A percentile compares a stretch with the other conserved stretches of the same genome.
phyloP scores from a whole-genome alignment of 2,329 filamentous ascomycete species.

The Berkeleyomyces rouxiae region DNA sequence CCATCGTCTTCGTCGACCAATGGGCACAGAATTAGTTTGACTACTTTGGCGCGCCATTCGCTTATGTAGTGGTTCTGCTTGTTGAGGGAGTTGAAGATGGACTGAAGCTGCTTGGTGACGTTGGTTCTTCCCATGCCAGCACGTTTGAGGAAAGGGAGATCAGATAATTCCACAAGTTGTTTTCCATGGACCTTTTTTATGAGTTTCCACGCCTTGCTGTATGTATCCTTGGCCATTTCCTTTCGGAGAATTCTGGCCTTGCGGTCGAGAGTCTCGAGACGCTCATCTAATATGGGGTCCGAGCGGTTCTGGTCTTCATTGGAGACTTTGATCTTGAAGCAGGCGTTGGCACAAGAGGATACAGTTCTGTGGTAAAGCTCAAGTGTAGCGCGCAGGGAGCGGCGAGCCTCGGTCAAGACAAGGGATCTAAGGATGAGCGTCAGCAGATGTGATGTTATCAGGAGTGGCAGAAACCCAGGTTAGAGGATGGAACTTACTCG shows the following conservation, averaged over 20 bases:
- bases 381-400: constrained; percentile 46
- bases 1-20: constrained; percentile 77
- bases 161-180: not conserved
- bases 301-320: constrained; percentile 30
- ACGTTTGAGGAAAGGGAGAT: not conserved
- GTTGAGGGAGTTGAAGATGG: not conserved
- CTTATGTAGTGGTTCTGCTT: not conserved
- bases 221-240: not conserved
- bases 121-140: not conserved
- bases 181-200: not conserved
- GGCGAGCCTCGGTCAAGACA: not conserved
- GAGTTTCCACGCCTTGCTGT: not conserved
- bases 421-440: not conserved
- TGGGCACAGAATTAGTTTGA: constrained; percentile 25
- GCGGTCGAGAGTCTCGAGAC: constrained; percentile 31
- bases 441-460: not conserved
- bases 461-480: not conserved
- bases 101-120: not conserved
- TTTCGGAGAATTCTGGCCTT: not conserved
- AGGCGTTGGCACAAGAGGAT: constrained; percentile 73
- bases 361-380: constrained; percentile 67
- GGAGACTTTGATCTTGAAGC: constrained; percentile 68
- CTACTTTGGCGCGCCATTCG: not conserved
- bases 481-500: not conserved
- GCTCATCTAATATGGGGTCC: not conserved